A percentile compares a stretch with the other conserved stretches of the same genome.
Evolutionary conservation across 1,284 basidiomycete species (phyloP).

Genomic region (Ceratobasidium sp.): DNA sequence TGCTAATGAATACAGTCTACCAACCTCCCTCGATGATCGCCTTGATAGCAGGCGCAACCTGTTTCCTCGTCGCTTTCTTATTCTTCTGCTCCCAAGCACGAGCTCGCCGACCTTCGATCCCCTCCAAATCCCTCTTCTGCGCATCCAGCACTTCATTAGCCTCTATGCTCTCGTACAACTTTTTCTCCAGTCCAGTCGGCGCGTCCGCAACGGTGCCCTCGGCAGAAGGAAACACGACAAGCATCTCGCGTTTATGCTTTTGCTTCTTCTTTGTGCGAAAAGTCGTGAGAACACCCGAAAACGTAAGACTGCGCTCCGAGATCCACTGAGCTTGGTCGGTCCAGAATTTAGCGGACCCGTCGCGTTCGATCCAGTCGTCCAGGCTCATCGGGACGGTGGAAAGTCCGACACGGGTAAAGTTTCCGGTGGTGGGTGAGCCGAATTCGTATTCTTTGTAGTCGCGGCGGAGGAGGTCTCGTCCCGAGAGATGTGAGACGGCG

Average conservation of each 20-base stretch:
- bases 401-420: conserved; percentile 71
- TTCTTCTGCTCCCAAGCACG: conserved; percentile 83
- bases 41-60: conserved; percentile 81
- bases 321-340: conserved; percentile 71
- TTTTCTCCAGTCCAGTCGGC: conserved; percentile 48
- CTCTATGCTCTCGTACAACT: conserved; percentile 66
- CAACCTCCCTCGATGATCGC: conserved; percentile 54
- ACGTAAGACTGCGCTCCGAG: conserved; percentile 69
- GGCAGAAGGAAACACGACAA: conserved; percentile 66
- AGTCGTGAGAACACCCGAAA: conserved; percentile 83
- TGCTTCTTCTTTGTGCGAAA: conserved; percentile 62
- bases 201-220: conserved; percentile 51
- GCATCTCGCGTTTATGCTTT: conserved; percentile 72
- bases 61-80: conserved; percentile 79
- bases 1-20: conserved; percentile 1
- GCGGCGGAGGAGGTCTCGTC: conserved; percentile 82
- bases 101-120: conserved; percentile 56
- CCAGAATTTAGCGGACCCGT: conserved; percentile 61
- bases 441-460: conserved; percentile 92
- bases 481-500: conserved; percentile 75
- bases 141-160: conserved; percentile 64
- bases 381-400: conserved; percentile 83
- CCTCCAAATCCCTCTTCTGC: conserved; percentile 54
- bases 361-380: conserved; percentile 63
- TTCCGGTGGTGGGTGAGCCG: conserved; percentile 60